A percentile compares a stretch with the other conserved stretches of the same genome.
These are phyloP conservation scores for Rhizopogon sp. DNA, from an alignment of 768 basidiomycete genomes.

Conservation along the genomic window DNA sequence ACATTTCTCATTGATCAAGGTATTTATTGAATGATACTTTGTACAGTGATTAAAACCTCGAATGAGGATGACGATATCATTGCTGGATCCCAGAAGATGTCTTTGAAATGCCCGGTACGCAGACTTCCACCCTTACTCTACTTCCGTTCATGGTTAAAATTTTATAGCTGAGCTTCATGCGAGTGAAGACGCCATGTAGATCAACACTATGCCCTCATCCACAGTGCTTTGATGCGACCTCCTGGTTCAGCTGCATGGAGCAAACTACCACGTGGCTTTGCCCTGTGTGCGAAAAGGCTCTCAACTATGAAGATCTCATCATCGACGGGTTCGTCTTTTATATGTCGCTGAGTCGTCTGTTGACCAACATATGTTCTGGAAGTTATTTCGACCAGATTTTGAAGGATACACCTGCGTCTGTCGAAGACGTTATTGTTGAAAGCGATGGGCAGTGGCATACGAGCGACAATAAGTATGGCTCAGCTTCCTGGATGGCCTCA, in stretches of 20 bases:
- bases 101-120: constrained; percentile 88
- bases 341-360: not conserved
- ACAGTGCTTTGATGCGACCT: constrained; percentile 92
- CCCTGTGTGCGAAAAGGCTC: constrained; percentile 81
- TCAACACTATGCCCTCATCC: constrained; percentile 85
- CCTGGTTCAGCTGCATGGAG: constrained; percentile 94
- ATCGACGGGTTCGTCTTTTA: constrained; percentile 73
- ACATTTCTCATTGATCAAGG: constrained; percentile 4
- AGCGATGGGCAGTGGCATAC: constrained; percentile 97
- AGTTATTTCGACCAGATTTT: constrained; percentile 91
- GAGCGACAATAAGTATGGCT: constrained; percentile 78
- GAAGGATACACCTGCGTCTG: constrained; percentile 64
- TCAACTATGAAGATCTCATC: constrained; percentile 79
- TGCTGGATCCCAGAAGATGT: constrained; percentile 85
- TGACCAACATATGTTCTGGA: not conserved
- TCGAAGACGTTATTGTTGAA: constrained; percentile 93
- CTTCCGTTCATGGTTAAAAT: not conserved
- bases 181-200: constrained; percentile 80
- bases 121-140: not conserved
- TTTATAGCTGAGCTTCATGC: constrained; percentile 77
- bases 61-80: constrained; percentile 88
- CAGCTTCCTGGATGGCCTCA: constrained; percentile 58
- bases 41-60: constrained; percentile 51
- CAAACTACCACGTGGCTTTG: constrained; percentile 95
- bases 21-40: not conserved